Evolutionary conservation across 1,139 yeast species (phyloP), one percentile per base, ranked within the genome.

Genomic region (Saccharomycopsis hybrid): DNA sequence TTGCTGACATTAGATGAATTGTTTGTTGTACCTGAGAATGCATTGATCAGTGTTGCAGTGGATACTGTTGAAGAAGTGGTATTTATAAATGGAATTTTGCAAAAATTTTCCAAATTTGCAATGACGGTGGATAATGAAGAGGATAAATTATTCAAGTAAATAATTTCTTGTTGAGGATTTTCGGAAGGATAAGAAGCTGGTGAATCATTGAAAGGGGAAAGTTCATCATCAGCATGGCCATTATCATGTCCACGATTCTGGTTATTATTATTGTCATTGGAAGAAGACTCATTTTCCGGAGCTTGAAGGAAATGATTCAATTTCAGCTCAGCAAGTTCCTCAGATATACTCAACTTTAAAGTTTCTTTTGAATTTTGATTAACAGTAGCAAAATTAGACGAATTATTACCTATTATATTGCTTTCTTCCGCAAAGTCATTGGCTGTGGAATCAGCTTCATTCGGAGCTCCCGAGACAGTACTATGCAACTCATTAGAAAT

Each of bases 51-150:
- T 18, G 18, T 18, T 3, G 41, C 5, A n/a, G 18, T 11, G 5
- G 46, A 28, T 4, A 28, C 18, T 27, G 37, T 9, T 11, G 42
- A 24, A 3, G 47, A 36, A 5, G 42, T 25, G n/a, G 36, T 27
- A 7, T 18, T 5, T 18, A 50, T 43, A 32, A 44, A 50, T 18
- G 53, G 53, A 3, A 48, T 18, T 30, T 39, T 44, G 36, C 48
- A 50, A 32, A 50, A 50, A 13, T 31, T 48, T 35, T 50, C 53
- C 33, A 50, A 44, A 31, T 50, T 50, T n/a, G 51, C 24, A 18
- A 50, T 50, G 13, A 50, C 53, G 4, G 44, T 39, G 24, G 43
- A 40, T 18, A 47, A 43, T 29, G 53, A 36, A 31, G 51, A 48
- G 3, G 53, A 47, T 28, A 50, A 38, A 8, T 37, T 40, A 33